Conservation (phyloP, 805 yeast species). For the Wickerhamiella lipophila region DNA sequence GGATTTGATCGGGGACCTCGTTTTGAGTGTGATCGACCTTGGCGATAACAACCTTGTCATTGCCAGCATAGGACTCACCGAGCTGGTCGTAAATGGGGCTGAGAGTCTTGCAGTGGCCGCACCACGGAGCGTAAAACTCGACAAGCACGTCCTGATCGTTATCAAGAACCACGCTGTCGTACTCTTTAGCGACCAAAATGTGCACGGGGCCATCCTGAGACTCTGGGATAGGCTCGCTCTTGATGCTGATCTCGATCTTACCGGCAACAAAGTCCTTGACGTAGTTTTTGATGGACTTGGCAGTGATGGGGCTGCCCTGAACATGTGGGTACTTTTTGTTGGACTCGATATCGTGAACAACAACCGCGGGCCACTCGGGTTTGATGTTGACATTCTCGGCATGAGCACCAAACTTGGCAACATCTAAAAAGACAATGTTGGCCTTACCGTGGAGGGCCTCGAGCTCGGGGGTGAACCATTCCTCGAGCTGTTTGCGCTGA, state of each 20-base stretch:
- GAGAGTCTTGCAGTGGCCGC: conserved; percentile 88
- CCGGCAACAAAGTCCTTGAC: conserved; percentile 54
- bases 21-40: conserved; percentile 81
- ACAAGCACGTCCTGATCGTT: conserved; percentile 63
- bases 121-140: conserved; percentile 78
- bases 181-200: conserved; percentile 73
- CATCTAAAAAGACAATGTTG: conserved; percentile 83
- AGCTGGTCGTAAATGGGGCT: conserved; percentile 83
- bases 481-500: conserved; percentile 46
- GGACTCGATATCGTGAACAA: conserved; percentile 55
- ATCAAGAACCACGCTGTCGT: conserved; percentile 51
- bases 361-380: conserved; percentile 72
- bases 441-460: conserved; percentile 64
- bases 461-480: conserved; percentile 49
- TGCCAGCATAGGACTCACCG: conserved; percentile 50
- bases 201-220: conserved; percentile 56
- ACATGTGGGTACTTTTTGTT: conserved; percentile 69
- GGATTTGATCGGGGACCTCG: conserved; percentile 65
- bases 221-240: conserved; percentile 79
- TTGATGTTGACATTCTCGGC: conserved; percentile 78
- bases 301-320: conserved; percentile 44
- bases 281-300: conserved; percentile 45
- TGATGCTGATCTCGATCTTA: conserved; percentile 55
- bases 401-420: conserved; percentile 66
- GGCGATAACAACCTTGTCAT: conserved; percentile 59